phyloP scores from a whole-genome alignment of 495 filamentous ascomycete species.

The Lasiosphaeria ovina region DNA sequence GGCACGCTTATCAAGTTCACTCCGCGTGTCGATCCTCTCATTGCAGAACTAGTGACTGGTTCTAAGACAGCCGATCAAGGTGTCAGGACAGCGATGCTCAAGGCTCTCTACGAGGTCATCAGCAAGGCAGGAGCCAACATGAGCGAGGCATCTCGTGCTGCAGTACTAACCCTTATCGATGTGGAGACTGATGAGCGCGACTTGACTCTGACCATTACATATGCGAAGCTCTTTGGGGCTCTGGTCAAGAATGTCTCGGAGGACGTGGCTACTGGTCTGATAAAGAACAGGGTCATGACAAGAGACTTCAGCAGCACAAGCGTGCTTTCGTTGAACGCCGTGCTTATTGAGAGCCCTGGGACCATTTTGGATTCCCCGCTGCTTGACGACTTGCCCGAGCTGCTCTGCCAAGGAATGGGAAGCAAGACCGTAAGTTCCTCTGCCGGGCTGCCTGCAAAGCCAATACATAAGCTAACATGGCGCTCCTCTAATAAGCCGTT shows the following conservation, averaged over 20 bases:
- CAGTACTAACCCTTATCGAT: conserved; percentile 84
- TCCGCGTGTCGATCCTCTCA: conserved; percentile 87
- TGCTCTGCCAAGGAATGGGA: conserved; percentile 78
- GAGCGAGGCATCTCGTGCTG: conserved; percentile 80
- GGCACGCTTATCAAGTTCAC: conserved; percentile 96
- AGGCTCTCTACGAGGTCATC: conserved; percentile 92
- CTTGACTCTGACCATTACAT: conserved; percentile 76
- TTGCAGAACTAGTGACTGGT: conserved; percentile 82
- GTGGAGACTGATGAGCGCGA: conserved; percentile 73
- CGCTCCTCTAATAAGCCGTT: conserved; percentile 53
- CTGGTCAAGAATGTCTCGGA: conserved; percentile 77
- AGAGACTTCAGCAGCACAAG: conserved; percentile 63
- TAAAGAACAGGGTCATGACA: conserved; percentile 80
- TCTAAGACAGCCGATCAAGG: conserved; percentile 86
- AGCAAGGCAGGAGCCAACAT: conserved; percentile 92
- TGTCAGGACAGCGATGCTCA: conserved; percentile 94
- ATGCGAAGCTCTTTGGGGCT: conserved; percentile 83
- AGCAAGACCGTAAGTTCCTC: conserved; percentile 62
- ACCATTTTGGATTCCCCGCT: conserved; percentile 62
- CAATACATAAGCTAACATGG: neutral
- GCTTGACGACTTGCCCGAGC: conserved; percentile 64
- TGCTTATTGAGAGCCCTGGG: conserved; percentile 74
- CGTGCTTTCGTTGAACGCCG: conserved; percentile 81
- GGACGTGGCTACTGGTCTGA: conserved; percentile 61
- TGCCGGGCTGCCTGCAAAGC: neutral